Evolutionary conservation across 768 basidiomycete species (phyloP).

Genomic region (Pluteus cervinus): DNA sequence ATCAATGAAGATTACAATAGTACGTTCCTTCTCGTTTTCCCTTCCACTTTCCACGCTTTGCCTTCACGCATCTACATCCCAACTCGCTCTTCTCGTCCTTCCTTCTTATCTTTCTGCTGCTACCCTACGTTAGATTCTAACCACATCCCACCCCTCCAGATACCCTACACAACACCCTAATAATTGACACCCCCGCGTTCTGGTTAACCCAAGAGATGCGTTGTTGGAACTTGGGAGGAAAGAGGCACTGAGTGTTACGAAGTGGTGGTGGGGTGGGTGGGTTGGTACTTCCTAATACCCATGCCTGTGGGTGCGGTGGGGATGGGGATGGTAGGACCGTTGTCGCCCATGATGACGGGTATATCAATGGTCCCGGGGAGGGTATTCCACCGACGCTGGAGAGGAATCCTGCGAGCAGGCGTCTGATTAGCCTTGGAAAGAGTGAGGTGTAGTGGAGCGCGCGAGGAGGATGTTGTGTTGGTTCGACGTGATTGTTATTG

Average conservation of each 20-base stretch:
- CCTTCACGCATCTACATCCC: conserved; percentile 3
- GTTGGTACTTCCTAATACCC: not conserved
- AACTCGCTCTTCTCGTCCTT: conserved; percentile 3
- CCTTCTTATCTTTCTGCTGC: not conserved
- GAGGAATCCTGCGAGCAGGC: no score
- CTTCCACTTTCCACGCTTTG: not conserved
- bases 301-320: conserved; percentile 6
- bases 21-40: conserved; percentile 27
- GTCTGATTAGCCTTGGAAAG: no score
- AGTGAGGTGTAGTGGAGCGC: no score
- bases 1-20: no score
- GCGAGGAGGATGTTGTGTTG: no score
- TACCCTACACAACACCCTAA: conserved; percentile 66
- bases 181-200: conserved; percentile 57
- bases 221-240: conserved; percentile 53
- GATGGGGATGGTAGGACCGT: conserved; percentile 1
- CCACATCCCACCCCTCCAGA: no score
- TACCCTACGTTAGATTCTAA: no score
- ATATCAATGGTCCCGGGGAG: no score
- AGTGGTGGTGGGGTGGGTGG: conserved; percentile 7
- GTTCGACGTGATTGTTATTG: no score
- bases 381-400: no score
- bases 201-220: conserved; percentile 62
- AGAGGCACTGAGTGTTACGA: conserved; percentile 13
- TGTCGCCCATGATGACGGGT: no score